These are phyloP conservation scores for Geotrichum histeridarum DNA, from an alignment of 1,139 yeast species.

Conservation along the genomic window DNA sequence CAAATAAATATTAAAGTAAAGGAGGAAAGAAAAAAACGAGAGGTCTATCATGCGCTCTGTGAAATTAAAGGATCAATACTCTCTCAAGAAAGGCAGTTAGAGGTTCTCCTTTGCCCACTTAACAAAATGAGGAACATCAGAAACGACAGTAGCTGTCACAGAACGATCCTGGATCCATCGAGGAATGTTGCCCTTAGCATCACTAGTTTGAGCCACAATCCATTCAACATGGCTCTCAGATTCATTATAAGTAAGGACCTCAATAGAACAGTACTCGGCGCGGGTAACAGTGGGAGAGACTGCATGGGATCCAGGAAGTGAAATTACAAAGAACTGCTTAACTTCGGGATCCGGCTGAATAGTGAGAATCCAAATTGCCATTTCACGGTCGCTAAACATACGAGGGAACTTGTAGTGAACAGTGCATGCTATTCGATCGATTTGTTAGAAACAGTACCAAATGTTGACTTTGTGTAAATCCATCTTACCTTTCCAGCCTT, in stretches of 20 bases:
- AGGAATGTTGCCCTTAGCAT: constrained; percentile 65
- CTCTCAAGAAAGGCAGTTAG: not conserved
- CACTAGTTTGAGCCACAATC: constrained; percentile 61
- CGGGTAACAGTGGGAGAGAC: constrained; percentile 29
- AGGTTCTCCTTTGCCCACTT: constrained; percentile 41
- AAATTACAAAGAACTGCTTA: constrained; percentile 47
- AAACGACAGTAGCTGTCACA: constrained; percentile 54
- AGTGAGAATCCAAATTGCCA: constrained; percentile 55
- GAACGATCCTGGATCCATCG: constrained; percentile 54
- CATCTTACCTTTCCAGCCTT: constrained; percentile 14
- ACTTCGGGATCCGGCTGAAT: constrained; percentile 33
- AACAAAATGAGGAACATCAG: constrained; percentile 62
- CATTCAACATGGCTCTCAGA: constrained; percentile 47
- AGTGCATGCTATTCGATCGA: constrained; percentile 9
- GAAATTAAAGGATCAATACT: too few species aligned
- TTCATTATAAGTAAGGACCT: constrained; percentile 43
- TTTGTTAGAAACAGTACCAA: not conserved
- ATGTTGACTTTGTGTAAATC: not conserved
- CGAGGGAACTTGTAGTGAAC: constrained; percentile 49
- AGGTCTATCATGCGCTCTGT: too few species aligned
- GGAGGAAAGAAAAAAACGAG: not conserved
- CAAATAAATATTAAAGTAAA: not conserved
- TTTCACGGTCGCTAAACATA: constrained; percentile 48
- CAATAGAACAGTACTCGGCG: constrained; percentile 54
- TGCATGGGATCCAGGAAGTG: constrained; percentile 43